Conservation (phyloP, 2,329 filamentous ascomycete genomes). For the Atkinsonella texensis region DNA sequence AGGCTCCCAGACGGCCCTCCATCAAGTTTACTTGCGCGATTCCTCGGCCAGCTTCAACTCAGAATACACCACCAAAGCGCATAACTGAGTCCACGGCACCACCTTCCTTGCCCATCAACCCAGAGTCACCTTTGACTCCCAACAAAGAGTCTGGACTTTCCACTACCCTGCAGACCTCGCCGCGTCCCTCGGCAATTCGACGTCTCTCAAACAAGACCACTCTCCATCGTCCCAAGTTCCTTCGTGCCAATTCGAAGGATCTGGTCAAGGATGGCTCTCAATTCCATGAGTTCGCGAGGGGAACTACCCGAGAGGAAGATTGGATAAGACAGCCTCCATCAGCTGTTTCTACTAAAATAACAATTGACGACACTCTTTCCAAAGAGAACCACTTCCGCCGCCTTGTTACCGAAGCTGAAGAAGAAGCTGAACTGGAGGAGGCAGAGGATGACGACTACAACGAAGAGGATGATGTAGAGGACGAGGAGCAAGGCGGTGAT, state of each 20-base stretch:
- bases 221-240: constrained; percentile 29
- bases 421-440: constrained; percentile 68
- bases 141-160: constrained; percentile 16
- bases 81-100: constrained; percentile 3
- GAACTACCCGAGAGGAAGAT: constrained; percentile 70
- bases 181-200: constrained; percentile 11
- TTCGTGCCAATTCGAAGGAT: constrained; percentile 38
- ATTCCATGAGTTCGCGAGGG: constrained; percentile 90
- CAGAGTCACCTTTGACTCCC: constrained; percentile 20
- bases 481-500: constrained; percentile 39
- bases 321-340: constrained; percentile 68
- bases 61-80: constrained; percentile 24
- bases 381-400: constrained; percentile 85
- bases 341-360: constrained; percentile 58
- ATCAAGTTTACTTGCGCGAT: constrained; percentile 68
- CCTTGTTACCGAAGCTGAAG: constrained; percentile 79
- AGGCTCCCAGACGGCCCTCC: constrained; percentile 41
- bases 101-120: constrained; percentile 9
- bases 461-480: constrained; percentile 34
- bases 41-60: constrained; percentile 27
- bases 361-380: constrained; percentile 75
- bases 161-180: constrained; percentile 11
- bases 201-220: constrained; percentile 13
- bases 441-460: constrained; percentile 42
- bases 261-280: constrained; percentile 43